phyloP scores from a whole-genome alignment of 2,329 filamentous ascomycete species.

The Trichoderma sp. region DNA sequence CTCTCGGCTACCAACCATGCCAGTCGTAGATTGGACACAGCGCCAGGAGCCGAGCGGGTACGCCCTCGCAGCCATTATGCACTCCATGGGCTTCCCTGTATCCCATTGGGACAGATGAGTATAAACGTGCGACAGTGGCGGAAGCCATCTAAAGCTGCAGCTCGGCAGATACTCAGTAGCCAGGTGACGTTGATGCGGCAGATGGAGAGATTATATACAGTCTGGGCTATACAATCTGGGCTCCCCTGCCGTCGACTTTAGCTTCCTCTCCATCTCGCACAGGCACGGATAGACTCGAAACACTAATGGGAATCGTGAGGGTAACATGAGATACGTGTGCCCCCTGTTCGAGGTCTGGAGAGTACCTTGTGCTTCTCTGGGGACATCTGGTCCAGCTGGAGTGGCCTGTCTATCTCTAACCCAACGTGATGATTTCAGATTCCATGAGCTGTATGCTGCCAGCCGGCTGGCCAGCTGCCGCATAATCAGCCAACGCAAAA shows the following conservation, averaged over 20 bases:
- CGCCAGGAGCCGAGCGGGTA: background rate
- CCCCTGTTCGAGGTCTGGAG: background rate
- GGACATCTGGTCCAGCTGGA: background rate
- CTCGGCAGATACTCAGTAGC: background rate
- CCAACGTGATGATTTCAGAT: background rate
- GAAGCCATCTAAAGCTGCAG: background rate
- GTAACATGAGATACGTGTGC: conserved; percentile 2
- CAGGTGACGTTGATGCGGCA: background rate
- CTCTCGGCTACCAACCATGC: conserved; percentile 11
- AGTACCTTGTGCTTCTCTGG: background rate
- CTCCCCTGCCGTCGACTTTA: background rate
- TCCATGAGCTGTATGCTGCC: background rate
- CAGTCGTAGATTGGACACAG: conserved; percentile 3
- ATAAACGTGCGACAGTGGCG: background rate
- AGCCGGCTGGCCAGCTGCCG: conserved; percentile 14
- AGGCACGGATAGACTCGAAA: conserved; percentile 10
- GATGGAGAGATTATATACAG: background rate
- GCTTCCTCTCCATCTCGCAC: background rate
- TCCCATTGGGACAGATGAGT: background rate
- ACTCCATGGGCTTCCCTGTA: background rate
- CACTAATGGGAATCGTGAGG: background rate
- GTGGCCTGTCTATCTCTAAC: background rate
- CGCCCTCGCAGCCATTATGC: background rate
- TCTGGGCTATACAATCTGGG: background rate
- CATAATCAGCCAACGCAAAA: background rate